Base-by-base conservation (phyloP, 129 eudicot genomes). In the Centella asiatica region DNA sequence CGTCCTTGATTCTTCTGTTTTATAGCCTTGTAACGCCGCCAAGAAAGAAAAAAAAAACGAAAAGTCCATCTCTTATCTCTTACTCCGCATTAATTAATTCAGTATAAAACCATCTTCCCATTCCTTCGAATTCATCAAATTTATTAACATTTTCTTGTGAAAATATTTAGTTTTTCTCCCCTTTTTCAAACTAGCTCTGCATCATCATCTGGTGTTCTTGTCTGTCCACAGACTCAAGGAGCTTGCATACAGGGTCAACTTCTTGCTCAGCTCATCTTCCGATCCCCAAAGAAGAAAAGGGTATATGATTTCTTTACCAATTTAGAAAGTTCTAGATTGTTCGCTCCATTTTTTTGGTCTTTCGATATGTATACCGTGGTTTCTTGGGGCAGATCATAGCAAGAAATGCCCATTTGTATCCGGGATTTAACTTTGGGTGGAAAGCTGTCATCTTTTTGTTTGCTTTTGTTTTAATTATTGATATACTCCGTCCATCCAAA, bases 211-310 rank as follows among this genome's bases (percentile, higher is more conserved):
- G 47, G 18, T 42, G 15, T 12, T 11, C 0, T 10, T 42, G 5
- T 42, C 47, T 2, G 17, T 15, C 12, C 47, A 42, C 15, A 17
- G 15, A 15, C 47, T 42, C 4, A 3, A 42, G 0, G 18, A 10
- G 18, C 2, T 5, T 17, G 47, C 12, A 11, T 14, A 42, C 47
- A 42, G 46, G 63, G 63, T 58, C 33, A 19, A 20, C 45, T 58
- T 58, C 46, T 34, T 9, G 10, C 28, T 57, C 40, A 58, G 63
- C 63, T 58, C 46, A 27, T 34, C 45, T 33, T 33, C n/a, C 63
- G 63, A 58, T 58, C 63, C 13, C 45, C 23, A 42, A 42, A 0
- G 47, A 42, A 12, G 47, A 15, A 12, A 14, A 40, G 13, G 0
- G 3, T 34, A 34, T 6, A 34, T 4, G 39, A 1, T 34, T 6